Conservation (phyloP, 306 rosid species). For the Hylodesmum podocarpum region DNA sequence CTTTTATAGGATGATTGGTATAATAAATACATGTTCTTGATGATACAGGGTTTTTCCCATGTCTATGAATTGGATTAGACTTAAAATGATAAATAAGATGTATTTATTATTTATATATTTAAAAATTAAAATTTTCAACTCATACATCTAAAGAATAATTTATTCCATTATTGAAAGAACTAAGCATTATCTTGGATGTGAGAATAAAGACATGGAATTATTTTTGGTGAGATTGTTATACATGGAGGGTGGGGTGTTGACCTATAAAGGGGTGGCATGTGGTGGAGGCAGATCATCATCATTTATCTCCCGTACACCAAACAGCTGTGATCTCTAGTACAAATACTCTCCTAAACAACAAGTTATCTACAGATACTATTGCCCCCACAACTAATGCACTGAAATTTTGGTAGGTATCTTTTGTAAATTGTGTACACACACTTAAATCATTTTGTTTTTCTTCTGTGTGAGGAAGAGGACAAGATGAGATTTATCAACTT, state of each 20-base stretch:
- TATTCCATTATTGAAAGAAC: too few species aligned
- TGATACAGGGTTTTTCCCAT: too few species aligned
- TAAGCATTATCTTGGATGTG: too few species aligned
- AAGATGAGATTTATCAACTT: too few species aligned
- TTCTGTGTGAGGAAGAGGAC: not conserved
- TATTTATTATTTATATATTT: too few species aligned
- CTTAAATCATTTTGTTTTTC: not conserved
- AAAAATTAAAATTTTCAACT: too few species aligned
- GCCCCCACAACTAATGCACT: slow-evolving; percentile 25
- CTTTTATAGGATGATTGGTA: too few species aligned
- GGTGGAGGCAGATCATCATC: slow-evolving; percentile 30
- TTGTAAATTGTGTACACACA: not conserved
- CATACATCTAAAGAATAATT: too few species aligned
- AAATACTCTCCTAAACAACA: not conserved
- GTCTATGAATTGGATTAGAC: too few species aligned
- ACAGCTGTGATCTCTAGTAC: slow-evolving; percentile 40
- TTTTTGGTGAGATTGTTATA: slow-evolving; percentile 21
- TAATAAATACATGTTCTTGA: too few species aligned
- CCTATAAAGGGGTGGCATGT: slow-evolving; percentile 21
- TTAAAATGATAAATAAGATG: too few species aligned
- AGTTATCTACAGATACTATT: not conserved
- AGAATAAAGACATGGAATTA: too few species aligned
- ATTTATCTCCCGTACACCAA: slow-evolving; percentile 20
- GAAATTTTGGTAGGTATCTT: slow-evolving; percentile 19
- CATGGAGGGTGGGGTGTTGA: not conserved